Conservation (phyloP, 2,329 filamentous ascomycete species). For the Didymella sp. region DNA sequence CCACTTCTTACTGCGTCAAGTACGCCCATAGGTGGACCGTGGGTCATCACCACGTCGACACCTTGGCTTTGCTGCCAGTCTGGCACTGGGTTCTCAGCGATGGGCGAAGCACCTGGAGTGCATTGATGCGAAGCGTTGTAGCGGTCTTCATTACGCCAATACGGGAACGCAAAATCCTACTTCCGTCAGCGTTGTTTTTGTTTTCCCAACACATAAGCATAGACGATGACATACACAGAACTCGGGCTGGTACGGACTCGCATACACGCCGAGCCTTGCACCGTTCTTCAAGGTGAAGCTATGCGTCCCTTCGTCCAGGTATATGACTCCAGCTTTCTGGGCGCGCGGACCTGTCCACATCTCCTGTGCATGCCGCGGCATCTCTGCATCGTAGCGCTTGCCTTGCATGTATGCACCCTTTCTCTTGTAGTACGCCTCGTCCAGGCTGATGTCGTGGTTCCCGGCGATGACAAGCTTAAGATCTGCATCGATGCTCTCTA, state of each 20-base stretch:
- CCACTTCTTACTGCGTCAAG: constrained; percentile 54
- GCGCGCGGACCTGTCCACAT: constrained; percentile 58
- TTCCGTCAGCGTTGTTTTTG: not conserved
- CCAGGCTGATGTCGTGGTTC: constrained; percentile 67
- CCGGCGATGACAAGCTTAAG: constrained; percentile 69
- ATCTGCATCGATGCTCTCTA: constrained; percentile 58
- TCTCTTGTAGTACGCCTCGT: constrained; percentile 56
- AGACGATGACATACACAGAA: constrained; percentile 49
- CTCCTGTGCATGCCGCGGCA: constrained; percentile 47
- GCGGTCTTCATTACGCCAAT: constrained; percentile 58
- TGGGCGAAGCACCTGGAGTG: constrained; percentile 33
- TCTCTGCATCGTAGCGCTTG: constrained; percentile 26
- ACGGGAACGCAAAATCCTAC: constrained; percentile 61
- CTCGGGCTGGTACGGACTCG: constrained; percentile 62
- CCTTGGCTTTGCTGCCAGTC: constrained; percentile 42
- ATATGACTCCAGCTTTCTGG: constrained; percentile 56
- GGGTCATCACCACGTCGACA: constrained; percentile 66
- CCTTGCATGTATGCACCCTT: constrained; percentile 39
- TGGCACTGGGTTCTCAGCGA: constrained; percentile 52
- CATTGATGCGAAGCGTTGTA: constrained; percentile 55
- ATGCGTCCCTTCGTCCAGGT: constrained; percentile 63
- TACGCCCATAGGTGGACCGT: constrained; percentile 63
- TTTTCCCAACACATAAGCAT: not conserved
- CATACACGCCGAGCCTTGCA: constrained; percentile 58
- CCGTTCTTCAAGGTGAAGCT: constrained; percentile 58